A percentile compares a stretch with the other conserved stretches of the same genome.
phyloP scores from a whole-genome alignment of 495 filamentous ascomycete genomes.

The Aspergillus taichungensis region DNA sequence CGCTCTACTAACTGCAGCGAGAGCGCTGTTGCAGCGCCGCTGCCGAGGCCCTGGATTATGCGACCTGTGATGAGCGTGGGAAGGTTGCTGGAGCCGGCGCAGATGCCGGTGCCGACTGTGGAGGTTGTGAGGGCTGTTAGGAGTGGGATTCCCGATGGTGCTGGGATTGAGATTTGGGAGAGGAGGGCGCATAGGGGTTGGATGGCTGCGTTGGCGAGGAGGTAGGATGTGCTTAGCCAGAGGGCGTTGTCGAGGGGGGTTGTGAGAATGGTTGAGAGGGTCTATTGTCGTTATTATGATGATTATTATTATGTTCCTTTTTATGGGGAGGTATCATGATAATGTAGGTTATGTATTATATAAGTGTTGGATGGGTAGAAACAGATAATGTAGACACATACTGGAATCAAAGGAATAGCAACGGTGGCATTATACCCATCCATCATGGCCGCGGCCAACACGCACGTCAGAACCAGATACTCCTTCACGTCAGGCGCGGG shows the following conservation, averaged over 20 bases:
- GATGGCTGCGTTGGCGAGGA: conserved; percentile 28
- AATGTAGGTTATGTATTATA: neutral
- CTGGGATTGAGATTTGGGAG: conserved; percentile 34
- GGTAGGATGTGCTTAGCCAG: conserved; percentile 36
- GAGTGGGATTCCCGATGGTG: conserved; percentile 22
- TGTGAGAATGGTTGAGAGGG: conserved; percentile 19
- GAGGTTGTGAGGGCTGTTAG: conserved; percentile 45
- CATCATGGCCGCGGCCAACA: conserved; percentile 29
- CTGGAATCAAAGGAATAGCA: conserved; percentile 19
- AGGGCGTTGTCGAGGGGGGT: conserved; percentile 23
- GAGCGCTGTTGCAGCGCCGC: conserved; percentile 56
- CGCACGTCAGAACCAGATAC: conserved; percentile 25
- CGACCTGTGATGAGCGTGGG: conserved; percentile 54
- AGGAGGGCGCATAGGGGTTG: conserved; percentile 33
- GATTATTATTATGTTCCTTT: neutral
- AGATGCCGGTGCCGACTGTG: conserved; percentile 49
- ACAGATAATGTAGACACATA: conserved; percentile 6
- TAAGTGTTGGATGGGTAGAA: too few species aligned
- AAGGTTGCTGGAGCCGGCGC: conserved; percentile 51
- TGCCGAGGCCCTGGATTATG: conserved; percentile 62
- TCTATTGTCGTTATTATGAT: too few species aligned
- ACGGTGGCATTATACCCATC: conserved; percentile 32
- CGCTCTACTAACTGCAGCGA: conserved; percentile 61
- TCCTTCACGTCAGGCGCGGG: conserved; percentile 18
- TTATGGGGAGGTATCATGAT: too few species aligned